Evolutionary conservation across 2,329 filamentous ascomycete species (phyloP).

Genomic region (Emergomyces orientalis): DNA sequence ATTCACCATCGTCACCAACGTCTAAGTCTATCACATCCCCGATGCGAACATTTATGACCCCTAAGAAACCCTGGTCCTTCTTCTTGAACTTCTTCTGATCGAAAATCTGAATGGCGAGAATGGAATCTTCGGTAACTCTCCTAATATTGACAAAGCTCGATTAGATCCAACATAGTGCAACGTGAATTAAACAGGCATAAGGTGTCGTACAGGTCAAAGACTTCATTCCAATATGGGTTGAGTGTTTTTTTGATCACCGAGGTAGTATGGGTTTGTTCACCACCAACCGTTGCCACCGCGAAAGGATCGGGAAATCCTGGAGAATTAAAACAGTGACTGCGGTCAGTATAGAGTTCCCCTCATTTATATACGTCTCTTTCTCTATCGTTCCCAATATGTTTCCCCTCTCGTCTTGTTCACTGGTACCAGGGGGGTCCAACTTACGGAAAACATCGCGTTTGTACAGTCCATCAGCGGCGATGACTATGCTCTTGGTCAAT

Average conservation of each 20-base stretch:
- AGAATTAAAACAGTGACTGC: constrained; percentile 8
- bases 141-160: constrained; percentile 39
- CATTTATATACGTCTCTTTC: not conserved
- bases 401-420: not conserved
- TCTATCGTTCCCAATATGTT: not conserved
- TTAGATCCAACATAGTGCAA: constrained; percentile 3
- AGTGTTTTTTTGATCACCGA: constrained; percentile 93
- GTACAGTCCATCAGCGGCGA: constrained; percentile 95
- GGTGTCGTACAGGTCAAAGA: constrained; percentile 79
- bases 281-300: constrained; percentile 90
- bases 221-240: constrained; percentile 99
- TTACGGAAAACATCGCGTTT: constrained; percentile 98
- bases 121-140: constrained; percentile 86
- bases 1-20: constrained; percentile 68
- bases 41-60: constrained; percentile 93
- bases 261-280: constrained; percentile 97
- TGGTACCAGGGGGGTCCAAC: constrained; percentile 31
- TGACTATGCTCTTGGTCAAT: constrained; percentile 52
- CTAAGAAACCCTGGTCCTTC: constrained; percentile 98
- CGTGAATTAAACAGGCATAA: not conserved
- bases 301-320: constrained; percentile 95
- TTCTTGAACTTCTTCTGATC: constrained; percentile 99
- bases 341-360: constrained; percentile 2
- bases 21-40: constrained; percentile 89
- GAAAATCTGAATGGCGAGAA: constrained; percentile 95